Evolutionary conservation across 1,284 basidiomycete genomes (phyloP), one percentile per base, ranked within the genome.

Genomic region (Malassezia sympodialis): DNA sequence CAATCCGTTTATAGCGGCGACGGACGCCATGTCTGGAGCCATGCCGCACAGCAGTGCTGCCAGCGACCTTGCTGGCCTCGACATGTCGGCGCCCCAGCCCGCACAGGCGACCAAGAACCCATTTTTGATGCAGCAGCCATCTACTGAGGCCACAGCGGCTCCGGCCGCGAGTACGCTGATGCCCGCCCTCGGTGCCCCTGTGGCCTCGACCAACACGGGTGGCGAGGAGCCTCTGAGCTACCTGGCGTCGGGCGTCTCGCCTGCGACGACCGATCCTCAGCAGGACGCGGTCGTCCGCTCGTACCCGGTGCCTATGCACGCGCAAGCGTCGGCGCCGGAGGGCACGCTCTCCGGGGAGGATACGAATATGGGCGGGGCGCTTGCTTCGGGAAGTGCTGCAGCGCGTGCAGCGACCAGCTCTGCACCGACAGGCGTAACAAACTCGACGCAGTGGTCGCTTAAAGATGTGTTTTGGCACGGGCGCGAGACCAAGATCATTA

Each of bases 401-500:
- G n/a, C n/a, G n/a, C n/a, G 6, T 23, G 42, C 24, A 3, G 34
- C 43, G 23, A 2, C 30, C 11, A 32, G 7, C 23, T 3, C 41
- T 2, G 30, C 27, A 27, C 19, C 28, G 26, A 19, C 15, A 3
- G 28, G 14, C 3, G 37, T 21, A 3, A 27, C 49, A 17, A 19
- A 14, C 21, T 12, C 35, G 14, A 59, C 58, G 14, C 68, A 70
- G 40, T 70, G 68, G 68, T 57, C 63, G 10, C 45, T 68, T 21
- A 64, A 65, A 41, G 67, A 70, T 31, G 63, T 70, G 46, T 48
- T 56, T 17, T 66, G 67, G 63, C 57, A 55, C 24, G 65, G 67
- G 3, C 47, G 57, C 2, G 46, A 53, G 3, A 56, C 58, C 51
- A 66, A 67, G 56, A 63, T 67, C 59, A 64, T 72, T 43, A 65